Evolutionary conservation across 495 filamentous ascomycete genomes (phyloP).

Genomic region (Patellaria atrata): DNA sequence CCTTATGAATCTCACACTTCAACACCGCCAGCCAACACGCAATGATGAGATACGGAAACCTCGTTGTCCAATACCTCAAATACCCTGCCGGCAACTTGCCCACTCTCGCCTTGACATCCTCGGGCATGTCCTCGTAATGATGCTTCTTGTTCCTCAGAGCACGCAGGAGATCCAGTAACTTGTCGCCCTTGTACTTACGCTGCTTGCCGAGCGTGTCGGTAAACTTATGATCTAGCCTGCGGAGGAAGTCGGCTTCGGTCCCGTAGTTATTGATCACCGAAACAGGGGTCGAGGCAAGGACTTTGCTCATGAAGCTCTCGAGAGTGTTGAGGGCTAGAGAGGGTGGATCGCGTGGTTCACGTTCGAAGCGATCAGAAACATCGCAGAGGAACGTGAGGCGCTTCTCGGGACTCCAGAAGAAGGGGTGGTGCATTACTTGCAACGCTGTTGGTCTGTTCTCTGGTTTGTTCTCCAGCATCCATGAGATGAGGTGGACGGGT

Average conservation of each 20-base stretch:
- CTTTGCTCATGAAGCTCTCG: slow-evolving; percentile 39
- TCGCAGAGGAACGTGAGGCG: slow-evolving; percentile 83
- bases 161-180: slow-evolving; percentile 72
- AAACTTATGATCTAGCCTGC: slow-evolving; percentile 59
- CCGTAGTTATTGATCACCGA: too few relatives aligned
- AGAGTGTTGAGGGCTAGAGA: slow-evolving; percentile 49
- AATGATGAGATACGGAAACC: slow-evolving; percentile 75
- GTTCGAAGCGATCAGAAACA: slow-evolving; percentile 88
- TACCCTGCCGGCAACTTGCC: slow-evolving; percentile 66
- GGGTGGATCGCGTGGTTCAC: slow-evolving; percentile 67
- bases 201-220: slow-evolving; percentile 83
- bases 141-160: slow-evolving; percentile 79
- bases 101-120: slow-evolving; percentile 26
- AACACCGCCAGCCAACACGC: slow-evolving; percentile 60
- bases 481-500: slow-evolving; percentile 67
- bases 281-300: too few relatives aligned
- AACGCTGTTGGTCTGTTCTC: slow-evolving; percentile 49
- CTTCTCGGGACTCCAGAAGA: slow-evolving; percentile 87
- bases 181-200: slow-evolving; percentile 77
- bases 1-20: slow-evolving; percentile 45
- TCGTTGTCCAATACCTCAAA: slow-evolving; percentile 65
- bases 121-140: slow-evolving; percentile 33
- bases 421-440: slow-evolving; percentile 77
- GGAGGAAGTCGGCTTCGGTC: slow-evolving; percentile 55
- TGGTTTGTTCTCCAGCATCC: slow-evolving; percentile 67